These are phyloP conservation scores for Clarkia xantiana DNA, from an alignment of 345 rosid genomes.

Conservation along the genomic window DNA sequence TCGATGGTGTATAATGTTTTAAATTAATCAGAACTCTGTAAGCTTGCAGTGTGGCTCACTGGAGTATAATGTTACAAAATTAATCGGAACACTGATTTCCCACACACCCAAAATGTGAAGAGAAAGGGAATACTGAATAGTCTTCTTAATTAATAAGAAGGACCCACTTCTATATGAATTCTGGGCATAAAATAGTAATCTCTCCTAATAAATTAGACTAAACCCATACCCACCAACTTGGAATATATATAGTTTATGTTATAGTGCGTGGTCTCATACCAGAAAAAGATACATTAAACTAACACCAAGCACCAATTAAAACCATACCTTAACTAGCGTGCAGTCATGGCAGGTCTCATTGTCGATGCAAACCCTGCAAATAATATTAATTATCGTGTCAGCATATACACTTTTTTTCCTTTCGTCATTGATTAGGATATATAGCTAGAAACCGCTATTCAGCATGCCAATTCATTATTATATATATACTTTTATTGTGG, in stretches of 20 bases:
- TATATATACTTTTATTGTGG: background rate
- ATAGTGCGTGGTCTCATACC: background rate
- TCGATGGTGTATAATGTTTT: background rate
- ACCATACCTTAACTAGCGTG: conserved; percentile 74
- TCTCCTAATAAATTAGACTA: too few species aligned
- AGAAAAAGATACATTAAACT: background rate
- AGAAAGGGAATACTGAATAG: too few species aligned
- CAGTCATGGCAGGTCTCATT: conserved; percentile 58
- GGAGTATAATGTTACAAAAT: too few species aligned
- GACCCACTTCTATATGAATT: too few species aligned
- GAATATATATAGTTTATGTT: background rate
- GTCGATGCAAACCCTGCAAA: conserved; percentile 68
- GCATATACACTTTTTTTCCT: background rate
- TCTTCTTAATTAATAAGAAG: too few species aligned
- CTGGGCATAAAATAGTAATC: too few species aligned
- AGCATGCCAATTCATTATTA: too few species aligned
- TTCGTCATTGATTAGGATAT: too few species aligned
- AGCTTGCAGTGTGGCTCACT: too few species aligned
- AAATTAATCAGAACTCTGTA: background rate
- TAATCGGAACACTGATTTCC: too few species aligned
- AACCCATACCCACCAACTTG: conserved; percentile 4
- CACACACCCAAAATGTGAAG: too few species aligned
- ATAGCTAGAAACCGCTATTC: too few species aligned
- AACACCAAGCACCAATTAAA: background rate
- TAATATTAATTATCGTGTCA: background rate